Evolutionary conservation across 495 filamentous ascomycete species (phyloP).

Genomic region (Pyrenopolyporus hunteri): DNA sequence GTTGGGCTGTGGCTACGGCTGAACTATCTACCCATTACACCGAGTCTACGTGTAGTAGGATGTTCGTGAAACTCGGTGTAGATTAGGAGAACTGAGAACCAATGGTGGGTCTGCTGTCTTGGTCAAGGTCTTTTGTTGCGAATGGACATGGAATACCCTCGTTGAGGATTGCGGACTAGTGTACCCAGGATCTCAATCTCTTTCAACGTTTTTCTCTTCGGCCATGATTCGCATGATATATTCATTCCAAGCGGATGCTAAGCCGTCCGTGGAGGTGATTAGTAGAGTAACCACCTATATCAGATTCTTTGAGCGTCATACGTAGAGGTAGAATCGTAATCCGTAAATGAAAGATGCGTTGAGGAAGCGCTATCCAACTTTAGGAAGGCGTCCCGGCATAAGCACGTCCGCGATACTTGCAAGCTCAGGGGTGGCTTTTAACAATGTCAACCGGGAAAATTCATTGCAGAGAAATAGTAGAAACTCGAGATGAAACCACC

Average conservation of each 20-base stretch:
- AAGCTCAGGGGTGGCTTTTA: slow-evolving; percentile 17
- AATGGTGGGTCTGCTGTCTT: slow-evolving; percentile 27
- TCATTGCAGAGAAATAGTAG: slow-evolving; percentile 13
- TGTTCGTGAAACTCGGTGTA: slow-evolving; percentile 28
- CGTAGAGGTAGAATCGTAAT: background rate
- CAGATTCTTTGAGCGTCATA: slow-evolving; percentile 9
- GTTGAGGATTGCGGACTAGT: slow-evolving; percentile 4
- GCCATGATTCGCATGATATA: background rate
- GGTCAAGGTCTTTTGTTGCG: slow-evolving; percentile 12
- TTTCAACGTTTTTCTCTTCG: background rate
- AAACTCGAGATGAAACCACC: background rate
- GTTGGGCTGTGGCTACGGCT: slow-evolving; percentile 12
- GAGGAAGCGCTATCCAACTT: slow-evolving; percentile 28
- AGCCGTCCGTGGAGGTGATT: background rate
- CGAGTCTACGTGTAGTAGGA: slow-evolving; percentile 21
- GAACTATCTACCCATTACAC: slow-evolving; percentile 26
- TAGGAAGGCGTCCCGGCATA: slow-evolving; percentile 28
- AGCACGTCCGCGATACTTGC: slow-evolving; percentile 32
- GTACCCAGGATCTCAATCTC: background rate
- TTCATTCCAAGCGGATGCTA: background rate
- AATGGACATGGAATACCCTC: slow-evolving; percentile 31
- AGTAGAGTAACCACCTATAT: background rate
- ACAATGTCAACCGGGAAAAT: slow-evolving; percentile 18
- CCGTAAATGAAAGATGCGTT: slow-evolving; percentile 4
- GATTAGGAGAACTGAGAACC: slow-evolving; percentile 15